Evolutionary conservation across 345 rosid species (phyloP).

Genomic region (Acer yangbiense): DNA sequence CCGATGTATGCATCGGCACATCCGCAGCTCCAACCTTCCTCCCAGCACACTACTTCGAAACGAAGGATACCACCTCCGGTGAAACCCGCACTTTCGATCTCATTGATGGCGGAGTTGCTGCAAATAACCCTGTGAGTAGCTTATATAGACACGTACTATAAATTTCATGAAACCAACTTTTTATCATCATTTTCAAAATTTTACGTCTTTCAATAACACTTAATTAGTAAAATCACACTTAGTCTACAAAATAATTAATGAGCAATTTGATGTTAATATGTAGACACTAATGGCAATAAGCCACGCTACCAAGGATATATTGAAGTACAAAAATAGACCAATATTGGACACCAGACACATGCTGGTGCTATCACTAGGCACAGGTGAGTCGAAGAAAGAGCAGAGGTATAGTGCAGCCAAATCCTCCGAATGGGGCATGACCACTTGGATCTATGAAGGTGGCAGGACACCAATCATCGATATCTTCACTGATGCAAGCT

Average conservation of each 20-base stretch:
- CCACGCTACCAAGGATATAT: conserved; percentile 17
- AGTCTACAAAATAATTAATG: too few relatives aligned
- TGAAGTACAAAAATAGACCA: background rate
- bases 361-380: conserved; percentile 29
- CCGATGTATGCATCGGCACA: conserved; percentile 30
- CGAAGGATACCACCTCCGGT: background rate
- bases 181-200: too few relatives aligned
- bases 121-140: conserved; percentile 32
- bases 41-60: conserved; percentile 27
- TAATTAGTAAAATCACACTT: too few relatives aligned
- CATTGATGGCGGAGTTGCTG: conserved; percentile 37
- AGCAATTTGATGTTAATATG: background rate
- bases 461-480: conserved; percentile 22
- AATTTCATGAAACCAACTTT: too few relatives aligned
- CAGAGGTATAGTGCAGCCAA: conserved; percentile 23
- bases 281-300: conserved; percentile 25
- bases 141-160: too few relatives aligned
- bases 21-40: conserved; percentile 35
- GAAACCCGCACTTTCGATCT: conserved; percentile 22
- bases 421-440: conserved; percentile 28
- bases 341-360: conserved; percentile 2
- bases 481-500: conserved; percentile 13
- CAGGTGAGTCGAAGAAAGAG: conserved; percentile 28
- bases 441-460: conserved; percentile 23
- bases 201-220: too few relatives aligned